Conservation (phyloP, 2,329 filamentous ascomycete genomes). For the Teratosphaeria epicoccoides region DNA sequence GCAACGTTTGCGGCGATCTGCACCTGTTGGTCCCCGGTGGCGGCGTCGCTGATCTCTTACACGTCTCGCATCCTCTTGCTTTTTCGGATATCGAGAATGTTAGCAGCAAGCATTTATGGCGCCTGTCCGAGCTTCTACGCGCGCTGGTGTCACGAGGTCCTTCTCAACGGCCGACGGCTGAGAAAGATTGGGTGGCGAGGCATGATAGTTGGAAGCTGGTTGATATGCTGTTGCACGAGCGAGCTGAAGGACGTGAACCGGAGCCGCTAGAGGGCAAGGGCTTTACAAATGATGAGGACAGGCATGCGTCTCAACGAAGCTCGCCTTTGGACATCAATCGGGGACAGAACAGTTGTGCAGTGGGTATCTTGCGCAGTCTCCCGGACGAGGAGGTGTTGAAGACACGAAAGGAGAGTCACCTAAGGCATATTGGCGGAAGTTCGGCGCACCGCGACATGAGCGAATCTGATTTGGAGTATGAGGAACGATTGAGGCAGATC, state of each 20-base stretch:
- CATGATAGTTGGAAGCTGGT: neutral
- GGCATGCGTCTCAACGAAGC: neutral
- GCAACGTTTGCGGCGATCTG: neutral
- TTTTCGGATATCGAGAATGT: neutral
- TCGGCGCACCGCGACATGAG: neutral
- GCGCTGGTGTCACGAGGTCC: neutral
- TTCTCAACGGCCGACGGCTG: neutral
- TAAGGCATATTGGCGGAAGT: neutral
- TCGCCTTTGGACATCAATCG: neutral
- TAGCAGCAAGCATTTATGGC: neutral
- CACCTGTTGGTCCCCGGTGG: neutral
- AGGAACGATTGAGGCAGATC: neutral
- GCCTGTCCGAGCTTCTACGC: neutral
- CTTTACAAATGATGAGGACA: neutral
- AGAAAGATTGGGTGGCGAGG: neutral
- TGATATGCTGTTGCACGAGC: neutral
- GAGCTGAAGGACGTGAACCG: neutral
- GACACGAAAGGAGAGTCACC: neutral
- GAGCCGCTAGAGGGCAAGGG: neutral
- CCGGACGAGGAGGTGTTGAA: neutral
- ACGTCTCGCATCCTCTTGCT: neutral
- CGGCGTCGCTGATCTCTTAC: neutral
- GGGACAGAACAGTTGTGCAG: neutral
- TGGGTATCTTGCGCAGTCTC: neutral
- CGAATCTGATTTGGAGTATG: neutral